These are phyloP conservation scores for Hydrangea macrophylla DNA, from an alignment of 148 eudicot species.

Conservation along the genomic window DNA sequence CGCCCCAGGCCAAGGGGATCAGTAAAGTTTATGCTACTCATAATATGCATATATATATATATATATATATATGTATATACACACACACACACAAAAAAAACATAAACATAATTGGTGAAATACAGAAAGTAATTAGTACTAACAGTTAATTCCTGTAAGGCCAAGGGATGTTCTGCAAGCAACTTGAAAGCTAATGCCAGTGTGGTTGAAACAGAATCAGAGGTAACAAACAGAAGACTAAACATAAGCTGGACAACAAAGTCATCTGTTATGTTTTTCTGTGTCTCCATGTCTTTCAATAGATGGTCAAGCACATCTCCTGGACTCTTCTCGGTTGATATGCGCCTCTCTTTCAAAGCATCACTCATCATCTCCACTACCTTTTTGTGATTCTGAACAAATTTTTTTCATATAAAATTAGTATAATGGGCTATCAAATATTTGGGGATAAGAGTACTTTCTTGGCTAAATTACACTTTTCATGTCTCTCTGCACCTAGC, in stretches of 20 bases:
- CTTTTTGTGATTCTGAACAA: conserved; percentile 21
- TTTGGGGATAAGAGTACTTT: too few species aligned
- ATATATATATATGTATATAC: too few species aligned
- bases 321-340: conserved; percentile 7
- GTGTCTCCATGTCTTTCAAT: conserved; percentile 20
- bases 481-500: too few species aligned
- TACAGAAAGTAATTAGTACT: too few species aligned
- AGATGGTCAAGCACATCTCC: conserved; percentile 24
- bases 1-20: too few species aligned
- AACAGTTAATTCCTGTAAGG: conserved; percentile 27
- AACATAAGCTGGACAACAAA: conserved; percentile 26
- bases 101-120: too few species aligned
- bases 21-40: too few species aligned
- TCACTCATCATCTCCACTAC: conserved; percentile 20
- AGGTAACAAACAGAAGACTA: conserved; percentile 24
- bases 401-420: background rate
- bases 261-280: conserved; percentile 21
- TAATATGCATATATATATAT: too few species aligned
- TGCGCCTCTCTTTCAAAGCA: conserved; percentile 12
- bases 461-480: too few species aligned
- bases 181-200: conserved; percentile 29
- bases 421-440: background rate
- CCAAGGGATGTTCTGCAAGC: conserved; percentile 23
- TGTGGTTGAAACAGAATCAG: conserved; percentile 19
- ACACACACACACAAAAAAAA: too few species aligned